Evolutionary conservation across 768 basidiomycete genomes (phyloP).

Genomic region (Peribolospora baueri): DNA sequence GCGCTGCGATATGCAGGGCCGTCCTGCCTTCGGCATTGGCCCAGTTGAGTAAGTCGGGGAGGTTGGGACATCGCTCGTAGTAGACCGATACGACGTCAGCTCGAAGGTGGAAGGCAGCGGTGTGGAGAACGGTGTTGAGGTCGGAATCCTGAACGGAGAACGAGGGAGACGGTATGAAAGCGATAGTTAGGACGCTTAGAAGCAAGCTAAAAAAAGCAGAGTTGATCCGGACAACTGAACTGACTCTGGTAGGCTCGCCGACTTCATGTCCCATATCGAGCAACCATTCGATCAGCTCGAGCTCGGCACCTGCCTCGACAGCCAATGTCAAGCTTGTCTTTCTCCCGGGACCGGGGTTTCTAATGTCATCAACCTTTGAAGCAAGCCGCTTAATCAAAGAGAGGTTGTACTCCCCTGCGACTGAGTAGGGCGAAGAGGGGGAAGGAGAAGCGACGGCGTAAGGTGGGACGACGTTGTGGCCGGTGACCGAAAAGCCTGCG

Average conservation of each 20-base stretch:
- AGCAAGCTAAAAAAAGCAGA: too few species aligned
- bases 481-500: too few species aligned
- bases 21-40: conserved; percentile 10
- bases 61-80: background rate
- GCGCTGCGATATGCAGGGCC: conserved; percentile 11
- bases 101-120: conserved; percentile 6
- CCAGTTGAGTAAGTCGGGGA: conserved; percentile 11
- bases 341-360: too few species aligned
- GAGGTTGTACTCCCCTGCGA: too few species aligned
- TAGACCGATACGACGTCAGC: conserved; percentile 5
- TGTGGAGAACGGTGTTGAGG: conserved; percentile 10
- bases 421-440: too few species aligned
- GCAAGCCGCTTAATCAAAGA: too few species aligned
- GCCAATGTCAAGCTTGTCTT: too few species aligned
- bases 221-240: background rate
- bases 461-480: too few species aligned
- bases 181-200: background rate
- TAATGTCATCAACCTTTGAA: too few species aligned
- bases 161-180: background rate
- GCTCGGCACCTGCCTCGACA: too few species aligned
- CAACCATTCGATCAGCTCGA: conserved; percentile 11
- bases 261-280: conserved; percentile 12
- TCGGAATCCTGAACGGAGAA: conserved; percentile 4
- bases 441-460: too few species aligned
- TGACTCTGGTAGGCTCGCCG: conserved; percentile 10